These are phyloP conservation scores for Cyberlindnera suaveolens DNA, from an alignment of 805 yeast species.

Conservation along the genomic window DNA sequence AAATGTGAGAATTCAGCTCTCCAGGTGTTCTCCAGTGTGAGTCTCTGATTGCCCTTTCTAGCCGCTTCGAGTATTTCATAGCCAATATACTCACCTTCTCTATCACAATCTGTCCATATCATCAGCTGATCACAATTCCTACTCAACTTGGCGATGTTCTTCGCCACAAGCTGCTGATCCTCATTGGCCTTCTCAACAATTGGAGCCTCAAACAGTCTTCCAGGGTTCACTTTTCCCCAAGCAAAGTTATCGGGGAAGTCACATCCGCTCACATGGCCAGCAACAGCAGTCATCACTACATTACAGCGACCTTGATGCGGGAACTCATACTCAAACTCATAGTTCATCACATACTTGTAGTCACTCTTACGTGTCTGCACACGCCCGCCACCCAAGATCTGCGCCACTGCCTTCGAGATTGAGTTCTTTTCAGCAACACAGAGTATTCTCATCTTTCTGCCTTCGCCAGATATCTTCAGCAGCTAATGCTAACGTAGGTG, in stretches of 20 bases:
- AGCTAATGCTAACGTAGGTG: too few relatives aligned
- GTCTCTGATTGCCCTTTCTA: conserved; percentile 33
- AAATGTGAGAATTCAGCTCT: conserved; percentile 86
- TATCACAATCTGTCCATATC: conserved; percentile 98
- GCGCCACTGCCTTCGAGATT: conserved; percentile 79
- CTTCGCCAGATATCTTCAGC: too few relatives aligned
- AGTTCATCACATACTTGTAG: conserved; percentile 68
- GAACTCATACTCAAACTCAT: conserved; percentile 66
- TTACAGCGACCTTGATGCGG: conserved; percentile 57
- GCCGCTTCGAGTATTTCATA: conserved; percentile 77
- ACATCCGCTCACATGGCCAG: conserved; percentile 71
- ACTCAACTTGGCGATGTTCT: conserved; percentile 65
- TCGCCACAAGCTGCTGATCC: conserved; percentile 43
- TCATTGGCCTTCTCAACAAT: conserved; percentile 35
- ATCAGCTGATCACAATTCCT: conserved; percentile 54
- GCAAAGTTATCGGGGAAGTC: conserved; percentile 59
- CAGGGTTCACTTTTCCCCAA: conserved; percentile 56
- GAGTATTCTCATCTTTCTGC: conserved; percentile 58
- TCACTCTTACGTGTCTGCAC: conserved; percentile 40
- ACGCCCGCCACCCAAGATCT: conserved; percentile 70
- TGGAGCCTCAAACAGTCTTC: conserved; percentile 67
- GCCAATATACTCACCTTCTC: conserved; percentile 94
- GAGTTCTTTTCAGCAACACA: conserved; percentile 98
- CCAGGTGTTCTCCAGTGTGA: conserved; percentile 46
- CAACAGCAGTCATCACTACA: conserved; percentile 87